phyloP scores from a whole-genome alignment of 352 stramenopile genomes.

The Salisapilia sapeloensis region DNA sequence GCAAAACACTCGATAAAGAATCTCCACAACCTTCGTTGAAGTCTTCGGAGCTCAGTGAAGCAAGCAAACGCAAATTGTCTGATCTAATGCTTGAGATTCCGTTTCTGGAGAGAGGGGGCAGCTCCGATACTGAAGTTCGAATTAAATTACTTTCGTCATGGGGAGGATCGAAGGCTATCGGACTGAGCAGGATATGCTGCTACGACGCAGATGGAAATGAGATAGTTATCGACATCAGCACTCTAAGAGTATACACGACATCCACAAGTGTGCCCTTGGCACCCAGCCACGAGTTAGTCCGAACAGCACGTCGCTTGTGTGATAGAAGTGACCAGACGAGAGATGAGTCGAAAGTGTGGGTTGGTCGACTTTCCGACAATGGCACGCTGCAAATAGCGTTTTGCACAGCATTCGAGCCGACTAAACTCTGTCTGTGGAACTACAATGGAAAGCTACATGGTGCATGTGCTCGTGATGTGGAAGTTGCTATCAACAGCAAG shows the following conservation, averaged over 20 bases:
- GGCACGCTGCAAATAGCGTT: slow-evolving; percentile 43
- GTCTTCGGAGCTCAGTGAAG: background rate
- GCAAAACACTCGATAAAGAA: slow-evolving; percentile 1
- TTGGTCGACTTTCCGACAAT: slow-evolving; percentile 35
- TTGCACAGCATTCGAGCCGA: slow-evolving; percentile 14
- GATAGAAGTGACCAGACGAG: slow-evolving; percentile 43
- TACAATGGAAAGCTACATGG: slow-evolving; percentile 41
- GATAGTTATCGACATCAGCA: slow-evolving; percentile 18
- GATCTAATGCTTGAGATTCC: too few relatives aligned
- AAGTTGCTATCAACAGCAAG: slow-evolving; percentile 38
- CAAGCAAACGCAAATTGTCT: too few relatives aligned
- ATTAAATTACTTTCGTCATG: slow-evolving; percentile 61
- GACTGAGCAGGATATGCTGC: slow-evolving; percentile 41
- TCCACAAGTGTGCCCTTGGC: slow-evolving; percentile 19
- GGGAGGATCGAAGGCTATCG: slow-evolving; percentile 31
- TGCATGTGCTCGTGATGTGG: slow-evolving; percentile 40
- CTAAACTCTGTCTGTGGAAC: slow-evolving; percentile 69
- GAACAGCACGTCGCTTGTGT: slow-evolving; percentile 27
- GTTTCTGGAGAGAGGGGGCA: background rate
- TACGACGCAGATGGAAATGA: slow-evolving; percentile 50
- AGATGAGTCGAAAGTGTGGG: slow-evolving; percentile 62
- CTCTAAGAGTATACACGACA: slow-evolving; percentile 36
- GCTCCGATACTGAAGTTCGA: slow-evolving; percentile 13
- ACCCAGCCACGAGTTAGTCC: slow-evolving; percentile 53
- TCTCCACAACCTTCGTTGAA: background rate